phyloP scores from a whole-genome alignment of 2,329 filamentous ascomycete genomes.

The Xylaria digitata region DNA sequence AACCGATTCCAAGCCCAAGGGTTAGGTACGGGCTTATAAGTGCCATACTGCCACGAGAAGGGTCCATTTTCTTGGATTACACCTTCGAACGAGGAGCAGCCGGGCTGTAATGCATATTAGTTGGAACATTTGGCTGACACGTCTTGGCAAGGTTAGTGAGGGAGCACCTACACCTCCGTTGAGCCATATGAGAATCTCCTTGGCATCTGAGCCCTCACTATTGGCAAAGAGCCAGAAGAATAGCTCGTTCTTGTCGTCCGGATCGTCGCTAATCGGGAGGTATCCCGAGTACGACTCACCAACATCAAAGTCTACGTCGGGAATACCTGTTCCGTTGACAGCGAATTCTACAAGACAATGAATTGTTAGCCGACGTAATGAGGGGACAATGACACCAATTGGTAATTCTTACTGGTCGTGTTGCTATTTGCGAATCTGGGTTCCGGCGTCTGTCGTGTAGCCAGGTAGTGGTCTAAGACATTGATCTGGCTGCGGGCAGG shows the following conservation, averaged over 20 bases:
- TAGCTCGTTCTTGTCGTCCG: conserved; percentile 56
- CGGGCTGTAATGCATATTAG: conserved; percentile 55
- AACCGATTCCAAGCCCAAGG: conserved; percentile 80
- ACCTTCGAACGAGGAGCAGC: conserved; percentile 72
- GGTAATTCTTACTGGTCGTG: conserved; percentile 45
- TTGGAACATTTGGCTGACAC: background rate
- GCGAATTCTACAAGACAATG: conserved; percentile 59
- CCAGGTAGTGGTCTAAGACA: conserved; percentile 42
- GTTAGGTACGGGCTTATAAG: conserved; percentile 71
- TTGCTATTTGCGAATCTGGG: conserved; percentile 47
- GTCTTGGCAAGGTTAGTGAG: background rate
- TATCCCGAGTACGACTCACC: conserved; percentile 69
- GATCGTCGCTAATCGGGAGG: conserved; percentile 62
- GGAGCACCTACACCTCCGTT: conserved; percentile 57
- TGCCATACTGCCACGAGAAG: conserved; percentile 77
- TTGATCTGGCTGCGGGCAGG: conserved; percentile 22
- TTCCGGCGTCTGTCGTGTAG: conserved; percentile 42
- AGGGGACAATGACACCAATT: background rate
- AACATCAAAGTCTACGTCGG: conserved; percentile 73
- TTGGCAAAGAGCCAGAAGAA: conserved; percentile 70
- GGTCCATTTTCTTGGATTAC: conserved; percentile 83
- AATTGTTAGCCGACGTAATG: background rate
- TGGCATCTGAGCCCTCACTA: conserved; percentile 55
- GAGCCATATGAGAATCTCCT: conserved; percentile 66
- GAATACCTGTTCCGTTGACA: conserved; percentile 70